Conservation (phyloP, 345 rosid species). For the Eucalyptus sp. region DNA sequence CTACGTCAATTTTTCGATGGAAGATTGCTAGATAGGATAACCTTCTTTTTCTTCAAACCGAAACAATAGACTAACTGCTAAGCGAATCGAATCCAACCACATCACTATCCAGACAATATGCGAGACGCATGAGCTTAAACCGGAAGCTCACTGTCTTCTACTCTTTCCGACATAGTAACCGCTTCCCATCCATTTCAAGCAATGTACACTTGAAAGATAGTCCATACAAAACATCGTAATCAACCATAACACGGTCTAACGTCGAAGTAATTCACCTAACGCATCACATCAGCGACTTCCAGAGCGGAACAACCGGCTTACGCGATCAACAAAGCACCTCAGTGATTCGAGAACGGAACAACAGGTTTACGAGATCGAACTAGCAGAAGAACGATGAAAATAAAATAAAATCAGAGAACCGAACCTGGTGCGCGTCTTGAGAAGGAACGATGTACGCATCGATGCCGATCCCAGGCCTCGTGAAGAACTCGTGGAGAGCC, state of each 20-base stretch:
- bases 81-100: neutral
- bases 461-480: conserved; percentile 60
- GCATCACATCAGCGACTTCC: neutral
- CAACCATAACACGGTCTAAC: neutral
- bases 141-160: neutral
- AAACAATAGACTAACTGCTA: neutral
- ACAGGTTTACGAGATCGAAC: neutral
- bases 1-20: neutral
- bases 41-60: neutral
- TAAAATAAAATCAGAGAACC: neutral
- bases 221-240: neutral
- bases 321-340: neutral
- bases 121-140: neutral
- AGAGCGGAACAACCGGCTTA: neutral
- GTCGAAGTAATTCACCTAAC: neutral
- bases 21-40: neutral
- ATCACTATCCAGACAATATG: neutral
- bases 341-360: neutral
- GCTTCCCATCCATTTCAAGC: neutral
- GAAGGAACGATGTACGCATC: conserved; percentile 97
- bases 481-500: conserved; percentile 51
- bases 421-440: conserved; percentile 95
- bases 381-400: neutral
- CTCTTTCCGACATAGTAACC: neutral
- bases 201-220: neutral